Evolutionary conservation across 495 filamentous ascomycete species (phyloP).

Genomic region (Pseudoneurospora amorphoporcata): DNA sequence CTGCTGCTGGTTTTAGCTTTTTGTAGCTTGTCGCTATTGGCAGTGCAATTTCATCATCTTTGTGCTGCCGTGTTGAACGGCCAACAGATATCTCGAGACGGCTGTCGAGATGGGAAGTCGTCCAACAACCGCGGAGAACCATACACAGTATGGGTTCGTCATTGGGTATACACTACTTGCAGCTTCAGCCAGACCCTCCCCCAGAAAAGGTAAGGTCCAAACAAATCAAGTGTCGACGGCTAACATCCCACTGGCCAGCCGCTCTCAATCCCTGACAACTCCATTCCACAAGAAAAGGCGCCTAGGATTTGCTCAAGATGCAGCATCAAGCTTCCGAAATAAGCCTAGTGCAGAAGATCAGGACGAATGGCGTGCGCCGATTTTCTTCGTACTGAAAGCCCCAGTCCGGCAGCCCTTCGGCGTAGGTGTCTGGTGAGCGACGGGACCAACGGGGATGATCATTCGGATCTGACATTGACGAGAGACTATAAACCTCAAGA

Average conservation of each 20-base stretch:
- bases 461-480: neutral
- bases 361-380: neutral
- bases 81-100: neutral
- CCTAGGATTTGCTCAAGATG: conserved; percentile 2
- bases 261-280: conserved; percentile 5
- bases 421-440: neutral
- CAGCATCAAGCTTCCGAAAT: conserved; percentile 11
- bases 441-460: neutral
- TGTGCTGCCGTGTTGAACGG: neutral
- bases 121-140: conserved; percentile 22
- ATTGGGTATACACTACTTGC: conserved; percentile 30
- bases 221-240: conserved; percentile 13
- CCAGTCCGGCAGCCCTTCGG: neutral
- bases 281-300: conserved; percentile 6
- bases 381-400: neutral
- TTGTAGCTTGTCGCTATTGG: neutral
- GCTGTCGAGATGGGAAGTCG: conserved; percentile 7
- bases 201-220: conserved; percentile 28
- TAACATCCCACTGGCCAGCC: conserved; percentile 21
- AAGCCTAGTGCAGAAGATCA: conserved; percentile 11
- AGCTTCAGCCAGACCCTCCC: conserved; percentile 23
- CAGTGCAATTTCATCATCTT: neutral
- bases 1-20: neutral
- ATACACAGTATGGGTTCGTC: conserved; percentile 13
- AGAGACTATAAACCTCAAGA: neutral